Evolutionary conservation across 371 early-diverging fungal genomes (phyloP).

Genomic region (Mucor circinelloides): DNA sequence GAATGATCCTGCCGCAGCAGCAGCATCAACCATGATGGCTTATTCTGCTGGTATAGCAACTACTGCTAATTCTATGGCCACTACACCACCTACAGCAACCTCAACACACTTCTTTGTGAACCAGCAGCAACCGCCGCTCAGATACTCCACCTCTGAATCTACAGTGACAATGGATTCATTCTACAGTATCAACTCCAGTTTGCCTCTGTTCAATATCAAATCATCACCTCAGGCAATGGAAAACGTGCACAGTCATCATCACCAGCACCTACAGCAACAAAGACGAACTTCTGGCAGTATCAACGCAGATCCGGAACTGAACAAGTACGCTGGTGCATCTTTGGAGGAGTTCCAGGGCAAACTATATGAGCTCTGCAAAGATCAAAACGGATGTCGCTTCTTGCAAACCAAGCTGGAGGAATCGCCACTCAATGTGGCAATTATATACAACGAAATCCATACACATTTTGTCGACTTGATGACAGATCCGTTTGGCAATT

Average conservation of each 20-base stretch:
- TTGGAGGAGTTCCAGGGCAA: conserved; percentile 75
- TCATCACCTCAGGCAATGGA: background rate
- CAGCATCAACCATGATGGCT: background rate
- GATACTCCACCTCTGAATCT: background rate
- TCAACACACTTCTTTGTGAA: background rate
- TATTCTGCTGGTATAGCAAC: background rate
- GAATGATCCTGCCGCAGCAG: background rate
- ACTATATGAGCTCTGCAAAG: conserved; percentile 80
- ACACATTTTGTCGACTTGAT: conserved; percentile 78
- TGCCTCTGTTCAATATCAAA: background rate
- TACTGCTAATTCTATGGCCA: background rate
- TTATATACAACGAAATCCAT: conserved; percentile 78
- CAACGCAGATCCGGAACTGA: conserved; percentile 14
- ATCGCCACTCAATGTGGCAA: conserved; percentile 29
- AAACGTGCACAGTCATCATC: background rate
- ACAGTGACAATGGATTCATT: background rate
- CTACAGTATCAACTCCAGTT: background rate
- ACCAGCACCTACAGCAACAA: background rate
- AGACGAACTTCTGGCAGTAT: background rate
- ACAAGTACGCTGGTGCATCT: conserved; percentile 60
- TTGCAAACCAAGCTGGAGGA: conserved; percentile 82
- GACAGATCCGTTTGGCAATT: conserved; percentile 94
- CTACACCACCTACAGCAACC: background rate
- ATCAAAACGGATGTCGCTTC: conserved; percentile 90
- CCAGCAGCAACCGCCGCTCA: background rate